A percentile compares a stretch with the other conserved stretches of the same genome.
These are phyloP conservation scores for Fusarium sp. DNA, from an alignment of 2,329 filamentous ascomycete species.

Conservation along the genomic window DNA sequence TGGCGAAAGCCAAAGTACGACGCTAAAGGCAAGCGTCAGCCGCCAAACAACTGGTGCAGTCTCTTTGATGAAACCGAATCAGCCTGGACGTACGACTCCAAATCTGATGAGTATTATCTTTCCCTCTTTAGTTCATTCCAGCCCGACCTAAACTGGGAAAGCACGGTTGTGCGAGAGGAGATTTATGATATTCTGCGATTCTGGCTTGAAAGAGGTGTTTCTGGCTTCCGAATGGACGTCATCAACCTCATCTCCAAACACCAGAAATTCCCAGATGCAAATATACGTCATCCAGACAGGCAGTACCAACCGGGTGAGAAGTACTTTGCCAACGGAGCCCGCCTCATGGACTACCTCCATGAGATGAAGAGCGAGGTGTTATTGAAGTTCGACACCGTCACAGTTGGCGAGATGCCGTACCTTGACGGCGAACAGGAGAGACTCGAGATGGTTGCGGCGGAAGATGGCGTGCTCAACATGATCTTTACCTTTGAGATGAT, in stretches of 20 bases:
- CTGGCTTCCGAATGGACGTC: conserved; percentile 79
- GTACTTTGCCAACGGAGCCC: conserved; percentile 74
- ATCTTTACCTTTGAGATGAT: conserved; percentile 19
- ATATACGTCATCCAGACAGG: conserved; percentile 61
- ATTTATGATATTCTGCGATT: conserved; percentile 81
- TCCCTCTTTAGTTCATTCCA: conserved; percentile 81
- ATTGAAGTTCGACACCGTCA: conserved; percentile 72
- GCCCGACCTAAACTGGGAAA: conserved; percentile 88
- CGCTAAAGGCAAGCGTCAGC: conserved; percentile 69
- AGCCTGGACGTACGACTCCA: conserved; percentile 78
- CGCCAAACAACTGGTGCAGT: conserved; percentile 80
- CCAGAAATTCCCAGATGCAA: conserved; percentile 68
- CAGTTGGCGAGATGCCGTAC: conserved; percentile 72
- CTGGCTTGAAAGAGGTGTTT: conserved; percentile 80
- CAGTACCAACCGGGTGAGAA: conserved; percentile 64
- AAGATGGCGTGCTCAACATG: conserved; percentile 6
- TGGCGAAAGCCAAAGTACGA: conserved; percentile 64
- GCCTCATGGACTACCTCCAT: conserved; percentile 74
- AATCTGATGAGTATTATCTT: conserved; percentile 80
- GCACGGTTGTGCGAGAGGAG: conserved; percentile 72
- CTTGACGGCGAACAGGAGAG: conserved; percentile 63
- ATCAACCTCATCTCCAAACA: conserved; percentile 80
- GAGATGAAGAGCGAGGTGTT: conserved; percentile 73
- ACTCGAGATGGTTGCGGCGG: not conserved
- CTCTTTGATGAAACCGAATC: conserved; percentile 68